Conservation (phyloP, 2,329 filamentous ascomycete genomes). For the Paecilomyces niveus region DNA sequence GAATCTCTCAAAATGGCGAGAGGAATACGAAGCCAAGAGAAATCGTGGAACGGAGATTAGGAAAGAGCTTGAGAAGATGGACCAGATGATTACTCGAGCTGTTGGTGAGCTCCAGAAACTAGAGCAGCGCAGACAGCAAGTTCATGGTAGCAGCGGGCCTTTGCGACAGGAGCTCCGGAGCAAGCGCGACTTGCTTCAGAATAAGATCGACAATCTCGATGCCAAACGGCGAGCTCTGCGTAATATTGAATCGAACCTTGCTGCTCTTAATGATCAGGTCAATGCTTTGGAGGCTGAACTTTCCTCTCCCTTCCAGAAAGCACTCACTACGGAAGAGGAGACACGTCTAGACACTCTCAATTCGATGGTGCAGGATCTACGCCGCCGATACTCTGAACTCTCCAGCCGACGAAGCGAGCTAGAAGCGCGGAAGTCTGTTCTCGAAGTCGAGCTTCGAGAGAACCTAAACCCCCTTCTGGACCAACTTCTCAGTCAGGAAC, state of each 20-base stretch:
- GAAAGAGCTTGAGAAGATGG: constrained; percentile 65
- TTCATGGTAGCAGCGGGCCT: constrained; percentile 76
- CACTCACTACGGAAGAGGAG: constrained; percentile 76
- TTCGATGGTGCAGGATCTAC: constrained; percentile 62
- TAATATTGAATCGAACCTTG: constrained; percentile 66
- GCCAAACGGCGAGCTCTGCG: constrained; percentile 58
- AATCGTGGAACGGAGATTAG: constrained; percentile 60
- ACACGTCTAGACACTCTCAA: constrained; percentile 66
- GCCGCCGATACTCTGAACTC: constrained; percentile 68
- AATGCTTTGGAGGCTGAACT: constrained; percentile 73
- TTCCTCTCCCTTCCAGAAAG: constrained; percentile 84
- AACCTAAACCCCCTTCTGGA: constrained; percentile 83
- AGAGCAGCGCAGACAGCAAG: constrained; percentile 67
- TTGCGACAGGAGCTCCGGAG: constrained; percentile 68
- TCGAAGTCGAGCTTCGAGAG: constrained; percentile 83
- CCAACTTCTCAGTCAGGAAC: constrained; percentile 69
- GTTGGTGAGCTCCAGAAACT: constrained; percentile 76
- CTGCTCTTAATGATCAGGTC: constrained; percentile 67
- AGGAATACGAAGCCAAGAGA: constrained; percentile 63
- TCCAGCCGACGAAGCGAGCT: constrained; percentile 68
- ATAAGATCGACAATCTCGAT: constrained; percentile 66
- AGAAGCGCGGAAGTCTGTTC: constrained; percentile 70
- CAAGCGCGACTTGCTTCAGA: constrained; percentile 68
- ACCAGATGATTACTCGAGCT: constrained; percentile 84
- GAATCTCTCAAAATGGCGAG: constrained; percentile 65